These are phyloP conservation scores for Elaphomyces granulatus DNA, from an alignment of 495 filamentous ascomycete genomes.

Conservation along the genomic window DNA sequence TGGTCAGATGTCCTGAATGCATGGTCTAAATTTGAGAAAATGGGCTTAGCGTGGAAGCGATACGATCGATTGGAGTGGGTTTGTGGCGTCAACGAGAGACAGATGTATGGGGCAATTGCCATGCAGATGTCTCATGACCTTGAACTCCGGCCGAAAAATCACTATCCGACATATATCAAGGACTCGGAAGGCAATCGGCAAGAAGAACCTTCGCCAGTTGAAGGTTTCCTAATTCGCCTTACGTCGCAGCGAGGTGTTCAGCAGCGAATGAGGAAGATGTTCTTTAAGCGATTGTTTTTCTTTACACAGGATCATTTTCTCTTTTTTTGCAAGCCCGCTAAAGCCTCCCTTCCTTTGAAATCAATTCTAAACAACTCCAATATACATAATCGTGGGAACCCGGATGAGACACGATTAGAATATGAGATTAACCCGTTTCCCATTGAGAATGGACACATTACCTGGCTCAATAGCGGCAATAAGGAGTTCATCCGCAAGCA, in stretches of 20 bases:
- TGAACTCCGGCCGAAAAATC: constrained; percentile 54
- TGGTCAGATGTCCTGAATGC: constrained; percentile 47
- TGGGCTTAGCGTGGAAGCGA: constrained; percentile 63
- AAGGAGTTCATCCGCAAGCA: constrained; percentile 30
- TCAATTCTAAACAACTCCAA: constrained; percentile 15
- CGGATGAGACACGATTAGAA: constrained; percentile 43
- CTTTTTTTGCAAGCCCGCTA: constrained; percentile 51
- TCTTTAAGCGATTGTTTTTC: constrained; percentile 59
- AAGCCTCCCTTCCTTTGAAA: constrained; percentile 48
- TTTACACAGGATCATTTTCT: constrained; percentile 54
- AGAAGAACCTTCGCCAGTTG: constrained; percentile 49
- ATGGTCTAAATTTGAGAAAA: constrained; percentile 47
- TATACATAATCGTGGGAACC: constrained; percentile 39
- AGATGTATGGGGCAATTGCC: constrained; percentile 61
- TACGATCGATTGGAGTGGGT: constrained; percentile 69
- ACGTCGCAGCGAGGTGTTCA: constrained; percentile 50
- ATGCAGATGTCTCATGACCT: constrained; percentile 64
- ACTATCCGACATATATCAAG: constrained; percentile 46
- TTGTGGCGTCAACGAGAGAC: constrained; percentile 51
- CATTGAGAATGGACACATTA: constrained; percentile 36
- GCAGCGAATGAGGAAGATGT: constrained; percentile 47
- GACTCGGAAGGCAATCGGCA: constrained; percentile 21
- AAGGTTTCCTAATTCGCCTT: constrained; percentile 58
- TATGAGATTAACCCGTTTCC: constrained; percentile 54
- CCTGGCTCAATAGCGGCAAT: constrained; percentile 41